phyloP scores from a whole-genome alignment of 768 basidiomycete genomes.

The Podaxis mareebaensis region DNA sequence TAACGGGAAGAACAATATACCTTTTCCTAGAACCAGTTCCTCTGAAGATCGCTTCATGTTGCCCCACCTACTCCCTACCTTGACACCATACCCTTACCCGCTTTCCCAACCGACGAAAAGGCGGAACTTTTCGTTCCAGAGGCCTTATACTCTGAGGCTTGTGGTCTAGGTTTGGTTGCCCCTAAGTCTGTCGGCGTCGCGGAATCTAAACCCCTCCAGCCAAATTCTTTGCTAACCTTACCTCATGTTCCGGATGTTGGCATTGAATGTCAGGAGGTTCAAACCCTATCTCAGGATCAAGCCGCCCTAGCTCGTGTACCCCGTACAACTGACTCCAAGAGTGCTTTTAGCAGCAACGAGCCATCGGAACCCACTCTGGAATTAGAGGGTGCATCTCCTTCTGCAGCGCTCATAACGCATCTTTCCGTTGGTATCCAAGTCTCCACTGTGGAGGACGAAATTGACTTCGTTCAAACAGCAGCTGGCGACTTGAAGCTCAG shows the following conservation, averaged over 20 bases:
- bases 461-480: not conserved
- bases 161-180: not conserved
- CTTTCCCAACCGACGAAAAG: not conserved
- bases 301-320: not conserved
- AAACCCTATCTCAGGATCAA: not conserved
- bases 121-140: not conserved
- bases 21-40: not conserved
- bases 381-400: not conserved
- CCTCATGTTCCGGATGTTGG: not conserved
- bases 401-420: not conserved
- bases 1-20: not conserved
- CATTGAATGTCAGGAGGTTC: not conserved
- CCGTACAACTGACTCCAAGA: not conserved
- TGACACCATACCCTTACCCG: not conserved
- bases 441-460: not conserved
- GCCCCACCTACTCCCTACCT: not conserved
- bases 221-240: not conserved
- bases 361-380: not conserved
- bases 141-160: not conserved
- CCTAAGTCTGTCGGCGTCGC: not conserved
- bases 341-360: not conserved
- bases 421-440: slow-evolving; percentile 1
- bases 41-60: not conserved
- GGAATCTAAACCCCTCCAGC: not conserved
- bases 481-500: not conserved